These are phyloP conservation scores for Oryza australiensis DNA, from an alignment of 176 grass and related monocot species.

Conservation along the genomic window DNA sequence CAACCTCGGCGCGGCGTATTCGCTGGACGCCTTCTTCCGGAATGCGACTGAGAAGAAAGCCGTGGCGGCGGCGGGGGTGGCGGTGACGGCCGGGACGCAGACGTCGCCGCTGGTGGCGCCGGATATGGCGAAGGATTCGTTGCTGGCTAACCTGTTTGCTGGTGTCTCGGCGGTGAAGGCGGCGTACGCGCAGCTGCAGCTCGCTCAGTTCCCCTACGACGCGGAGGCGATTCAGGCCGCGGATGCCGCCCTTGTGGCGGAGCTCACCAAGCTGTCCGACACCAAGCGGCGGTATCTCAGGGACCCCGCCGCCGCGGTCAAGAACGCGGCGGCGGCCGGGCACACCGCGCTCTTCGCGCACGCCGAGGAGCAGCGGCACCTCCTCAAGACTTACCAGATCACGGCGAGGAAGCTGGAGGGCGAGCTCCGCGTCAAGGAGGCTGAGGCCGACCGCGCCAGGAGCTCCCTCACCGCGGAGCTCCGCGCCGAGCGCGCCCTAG, in stretches of 20 bases:
- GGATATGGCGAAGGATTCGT: slow-evolving; percentile 45
- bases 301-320: slow-evolving; percentile 49
- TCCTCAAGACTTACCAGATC: slow-evolving; percentile 93
- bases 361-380: slow-evolving; percentile 75
- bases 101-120: neutral
- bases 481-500: slow-evolving; percentile 50
- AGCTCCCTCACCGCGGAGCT: slow-evolving; percentile 47
- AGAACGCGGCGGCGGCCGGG: slow-evolving; percentile 35
- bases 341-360: slow-evolving; percentile 57
- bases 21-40: slow-evolving; percentile 51
- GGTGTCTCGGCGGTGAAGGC: slow-evolving; percentile 90
- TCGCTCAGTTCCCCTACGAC: slow-evolving; percentile 82
- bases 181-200: slow-evolving; percentile 89
- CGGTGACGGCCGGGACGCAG: neutral
- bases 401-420: slow-evolving; percentile 74
- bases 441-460: slow-evolving; percentile 32
- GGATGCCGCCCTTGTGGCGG: slow-evolving; percentile 67
- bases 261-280: slow-evolving; percentile 78
- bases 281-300: slow-evolving; percentile 68
- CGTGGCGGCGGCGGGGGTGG: neutral
- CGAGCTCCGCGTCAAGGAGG: slow-evolving; percentile 54
- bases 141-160: slow-evolving; percentile 71
- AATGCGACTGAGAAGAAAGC: slow-evolving; percentile 51
- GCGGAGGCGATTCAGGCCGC: slow-evolving; percentile 72
- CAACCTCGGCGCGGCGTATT: slow-evolving; percentile 59